phyloP scores from a whole-genome alignment of 768 basidiomycete species.

The Tubosaeta brunneosetosa region DNA sequence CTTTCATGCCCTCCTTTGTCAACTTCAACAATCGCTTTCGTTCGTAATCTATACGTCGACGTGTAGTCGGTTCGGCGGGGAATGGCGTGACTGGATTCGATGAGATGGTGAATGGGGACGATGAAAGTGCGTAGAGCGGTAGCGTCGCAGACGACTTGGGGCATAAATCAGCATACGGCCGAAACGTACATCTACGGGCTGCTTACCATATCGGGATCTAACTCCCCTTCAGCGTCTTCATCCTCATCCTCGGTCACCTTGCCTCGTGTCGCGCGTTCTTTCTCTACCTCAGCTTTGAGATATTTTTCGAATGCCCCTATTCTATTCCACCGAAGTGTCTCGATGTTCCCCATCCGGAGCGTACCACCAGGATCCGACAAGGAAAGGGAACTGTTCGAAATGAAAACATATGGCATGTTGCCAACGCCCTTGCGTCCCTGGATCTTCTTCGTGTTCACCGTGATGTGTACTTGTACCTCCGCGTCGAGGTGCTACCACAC shows the following conservation, averaged over 20 bases:
- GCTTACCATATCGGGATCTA: conserved; percentile 27
- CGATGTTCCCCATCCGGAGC: conserved; percentile 20
- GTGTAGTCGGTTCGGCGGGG: conserved; percentile 21
- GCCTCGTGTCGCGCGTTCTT: conserved; percentile 18
- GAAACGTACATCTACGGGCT: not conserved
- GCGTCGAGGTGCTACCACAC: conserved; percentile 47
- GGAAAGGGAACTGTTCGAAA: conserved; percentile 41
- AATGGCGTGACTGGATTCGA: conserved; percentile 31
- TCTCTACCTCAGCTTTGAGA: conserved; percentile 26
- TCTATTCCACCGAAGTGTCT: conserved; percentile 29
- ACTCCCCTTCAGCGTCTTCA: conserved; percentile 22
- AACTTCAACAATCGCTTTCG: conserved; percentile 25
- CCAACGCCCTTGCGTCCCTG: conserved; percentile 52
- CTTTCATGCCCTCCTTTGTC: conserved; percentile 28
- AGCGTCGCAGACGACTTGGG: conserved; percentile 26
- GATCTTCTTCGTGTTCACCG: conserved; percentile 50
- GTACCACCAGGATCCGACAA: conserved; percentile 20
- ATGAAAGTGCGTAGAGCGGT: conserved; percentile 23
- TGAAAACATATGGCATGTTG: conserved; percentile 60
- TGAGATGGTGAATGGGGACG: conserved; percentile 21
- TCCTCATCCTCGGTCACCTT: conserved; percentile 17
- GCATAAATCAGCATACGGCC: not conserved
- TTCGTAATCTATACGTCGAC: conserved; percentile 30
- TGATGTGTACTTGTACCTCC: conserved; percentile 56
- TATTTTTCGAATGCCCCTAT: conserved; percentile 26